phyloP scores from a whole-genome alignment of 345 rosid genomes.

The Eucalyptus erythrocorys region DNA sequence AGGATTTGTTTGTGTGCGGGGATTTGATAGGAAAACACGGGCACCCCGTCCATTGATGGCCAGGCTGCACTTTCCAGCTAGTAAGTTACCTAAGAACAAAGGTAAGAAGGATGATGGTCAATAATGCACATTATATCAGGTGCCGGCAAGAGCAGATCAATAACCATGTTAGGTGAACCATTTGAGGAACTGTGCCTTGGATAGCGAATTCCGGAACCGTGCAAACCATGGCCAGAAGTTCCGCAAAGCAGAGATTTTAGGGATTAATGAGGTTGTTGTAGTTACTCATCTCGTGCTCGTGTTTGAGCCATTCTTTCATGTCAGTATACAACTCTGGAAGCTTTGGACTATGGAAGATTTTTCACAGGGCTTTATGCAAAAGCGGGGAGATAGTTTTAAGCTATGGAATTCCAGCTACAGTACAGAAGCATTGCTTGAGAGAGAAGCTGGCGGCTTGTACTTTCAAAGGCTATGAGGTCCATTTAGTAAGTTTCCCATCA shows the following conservation, averaged over 20 bases:
- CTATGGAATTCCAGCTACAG: not conserved
- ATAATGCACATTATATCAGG: not conserved
- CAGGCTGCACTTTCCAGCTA: constrained; percentile 78
- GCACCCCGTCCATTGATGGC: constrained; percentile 77
- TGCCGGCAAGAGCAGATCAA: not conserved
- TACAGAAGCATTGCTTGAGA: not conserved
- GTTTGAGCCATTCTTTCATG: not conserved
- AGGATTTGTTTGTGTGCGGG: constrained; percentile 92
- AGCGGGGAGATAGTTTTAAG: not conserved
- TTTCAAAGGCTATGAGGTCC: not conserved
- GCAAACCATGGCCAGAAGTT: not conserved
- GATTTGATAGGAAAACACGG: constrained; percentile 55
- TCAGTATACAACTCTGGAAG: not conserved
- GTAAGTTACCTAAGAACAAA: constrained; percentile 28
- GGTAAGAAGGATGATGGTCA: not conserved
- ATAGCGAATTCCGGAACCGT: not conserved
- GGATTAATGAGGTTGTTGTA: not conserved
- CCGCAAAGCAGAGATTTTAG: not conserved
- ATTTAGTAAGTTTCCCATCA: not conserved
- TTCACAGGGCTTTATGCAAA: not conserved
- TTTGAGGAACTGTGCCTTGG: not conserved
- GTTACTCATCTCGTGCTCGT: not conserved
- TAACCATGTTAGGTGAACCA: not conserved
- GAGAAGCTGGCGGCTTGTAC: not conserved
- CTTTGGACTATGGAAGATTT: not conserved